Conservation (phyloP, 2,329 filamentous ascomycete genomes). For the Orbilia blumenaviensis region DNA sequence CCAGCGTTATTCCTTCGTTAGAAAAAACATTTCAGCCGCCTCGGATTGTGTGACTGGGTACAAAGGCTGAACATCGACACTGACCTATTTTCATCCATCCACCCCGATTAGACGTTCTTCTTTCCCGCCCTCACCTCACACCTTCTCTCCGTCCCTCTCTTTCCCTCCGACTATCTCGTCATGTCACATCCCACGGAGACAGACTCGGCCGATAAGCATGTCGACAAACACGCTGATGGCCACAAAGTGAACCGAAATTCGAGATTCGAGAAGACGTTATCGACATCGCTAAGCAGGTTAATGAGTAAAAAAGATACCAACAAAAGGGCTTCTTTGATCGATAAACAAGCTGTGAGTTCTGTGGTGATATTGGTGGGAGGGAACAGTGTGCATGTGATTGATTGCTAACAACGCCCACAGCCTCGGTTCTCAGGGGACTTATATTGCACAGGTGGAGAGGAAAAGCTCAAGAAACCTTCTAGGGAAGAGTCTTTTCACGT, state of each 20-base stretch:
- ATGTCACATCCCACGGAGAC: constrained; percentile 33
- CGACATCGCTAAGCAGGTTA: constrained; percentile 50
- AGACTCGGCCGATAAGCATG: constrained; percentile 33
- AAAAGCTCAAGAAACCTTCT: constrained; percentile 56
- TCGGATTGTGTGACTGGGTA: neutral
- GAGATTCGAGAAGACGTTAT: constrained; percentile 52
- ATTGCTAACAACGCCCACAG: constrained; percentile 32
- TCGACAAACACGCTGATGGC: constrained; percentile 7
- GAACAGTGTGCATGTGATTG: constrained; percentile 10
- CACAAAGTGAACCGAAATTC: constrained; percentile 31
- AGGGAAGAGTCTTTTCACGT: constrained; percentile 63
- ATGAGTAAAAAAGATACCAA: constrained; percentile 55
- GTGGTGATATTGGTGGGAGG: constrained; percentile 12
- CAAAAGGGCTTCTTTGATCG: constrained; percentile 45
- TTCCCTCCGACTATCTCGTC: neutral
- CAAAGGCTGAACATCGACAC: constrained; percentile 1
- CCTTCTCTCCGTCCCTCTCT: neutral
- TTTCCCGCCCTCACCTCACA: neutral
- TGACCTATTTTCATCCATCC: neutral
- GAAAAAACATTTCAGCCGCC: neutral
- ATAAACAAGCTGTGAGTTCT: constrained; percentile 21
- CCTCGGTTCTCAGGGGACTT: constrained; percentile 55
- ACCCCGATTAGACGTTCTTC: neutral
- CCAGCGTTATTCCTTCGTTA: neutral
- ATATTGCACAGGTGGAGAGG: constrained; percentile 54